Percentiles rank a stretch among this genome's conserved stretches.
These are phyloP conservation scores for Fagopyrum tataricum DNA, from an alignment of 148 eudicot species.

Conservation along the genomic window DNA sequence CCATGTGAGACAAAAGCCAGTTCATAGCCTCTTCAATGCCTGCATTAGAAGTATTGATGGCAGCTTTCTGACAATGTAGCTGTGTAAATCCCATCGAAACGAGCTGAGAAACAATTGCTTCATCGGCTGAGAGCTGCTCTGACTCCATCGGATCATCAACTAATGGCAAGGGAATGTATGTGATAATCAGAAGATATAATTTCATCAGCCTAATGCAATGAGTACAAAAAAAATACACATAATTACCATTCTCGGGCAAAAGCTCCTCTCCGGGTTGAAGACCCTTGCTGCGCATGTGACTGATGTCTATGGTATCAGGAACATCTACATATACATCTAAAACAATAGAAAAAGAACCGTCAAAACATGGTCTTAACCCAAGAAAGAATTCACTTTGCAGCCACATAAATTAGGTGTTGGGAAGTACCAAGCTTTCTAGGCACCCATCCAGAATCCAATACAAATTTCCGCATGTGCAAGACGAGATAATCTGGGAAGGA, in stretches of 20 bases:
- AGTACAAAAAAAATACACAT: background rate
- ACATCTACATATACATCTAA: conserved; percentile 96
- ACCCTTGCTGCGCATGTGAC: conserved; percentile 94
- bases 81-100: conserved; percentile 74
- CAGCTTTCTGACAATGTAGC: conserved; percentile 82
- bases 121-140: conserved; percentile 35
- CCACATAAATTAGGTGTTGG: background rate
- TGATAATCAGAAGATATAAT: background rate
- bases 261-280: conserved; percentile 92
- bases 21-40: conserved; percentile 97
- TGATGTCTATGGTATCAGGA: conserved; percentile 81
- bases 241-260: conserved; percentile 76
- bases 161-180: conserved; percentile 23
- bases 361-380: background rate
- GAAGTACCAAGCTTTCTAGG: conserved; percentile 86
- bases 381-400: background rate
- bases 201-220: background rate
- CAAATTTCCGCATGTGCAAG: conserved; percentile 95
- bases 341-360: conserved; percentile 15
- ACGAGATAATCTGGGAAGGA: conserved; percentile 96
- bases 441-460: conserved; percentile 98
- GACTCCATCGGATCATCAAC: conserved; percentile 35
- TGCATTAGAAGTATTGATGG: conserved; percentile 66
- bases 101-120: conserved; percentile 76
- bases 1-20: conserved; percentile 94